Conservation (phyloP, 1,139 yeast genomes). For the Magnusiomyces tetraspermus region DNA sequence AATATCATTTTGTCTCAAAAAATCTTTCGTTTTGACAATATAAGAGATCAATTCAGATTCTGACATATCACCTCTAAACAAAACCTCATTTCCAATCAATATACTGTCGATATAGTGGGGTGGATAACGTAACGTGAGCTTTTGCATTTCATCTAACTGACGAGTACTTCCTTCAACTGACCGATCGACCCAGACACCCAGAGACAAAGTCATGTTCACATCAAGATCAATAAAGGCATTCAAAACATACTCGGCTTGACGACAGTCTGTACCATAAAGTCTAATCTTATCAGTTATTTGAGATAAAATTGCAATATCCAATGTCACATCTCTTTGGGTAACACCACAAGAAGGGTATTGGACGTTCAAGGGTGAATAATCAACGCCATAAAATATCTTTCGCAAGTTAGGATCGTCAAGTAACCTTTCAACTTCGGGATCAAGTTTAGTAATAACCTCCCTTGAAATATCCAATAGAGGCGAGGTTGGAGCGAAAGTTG, state of each 20-base stretch:
- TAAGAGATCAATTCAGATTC: constrained; percentile 35
- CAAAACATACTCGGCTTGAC: constrained; percentile 45
- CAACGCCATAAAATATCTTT: constrained; percentile 46
- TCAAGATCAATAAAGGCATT: constrained; percentile 44
- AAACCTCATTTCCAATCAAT: constrained; percentile 54
- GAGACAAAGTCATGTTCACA: constrained; percentile 46
- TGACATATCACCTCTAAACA: constrained; percentile 45
- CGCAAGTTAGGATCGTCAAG: constrained; percentile 31
- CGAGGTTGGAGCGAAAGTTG: background rate
- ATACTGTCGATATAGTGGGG: constrained; percentile 42
- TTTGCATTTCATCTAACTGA: constrained; percentile 33
- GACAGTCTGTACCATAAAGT: constrained; percentile 56
- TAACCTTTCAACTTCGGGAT: constrained; percentile 19
- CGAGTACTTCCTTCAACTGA: constrained; percentile 38
- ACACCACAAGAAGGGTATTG: constrained; percentile 38
- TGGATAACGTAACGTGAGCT: constrained; percentile 40
- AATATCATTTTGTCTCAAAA: constrained; percentile 29
- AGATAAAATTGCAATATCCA: constrained; percentile 49
- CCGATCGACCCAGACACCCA: constrained; percentile 58
- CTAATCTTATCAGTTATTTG: constrained; percentile 49
- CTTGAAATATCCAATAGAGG: background rate
- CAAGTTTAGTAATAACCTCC: constrained; percentile 6
- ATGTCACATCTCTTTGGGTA: constrained; percentile 39
- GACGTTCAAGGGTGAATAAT: constrained; percentile 49
- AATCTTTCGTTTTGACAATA: constrained; percentile 38